phyloP scores from a whole-genome alignment of 306 rosid genomes.

The Cercis canadensis region DNA sequence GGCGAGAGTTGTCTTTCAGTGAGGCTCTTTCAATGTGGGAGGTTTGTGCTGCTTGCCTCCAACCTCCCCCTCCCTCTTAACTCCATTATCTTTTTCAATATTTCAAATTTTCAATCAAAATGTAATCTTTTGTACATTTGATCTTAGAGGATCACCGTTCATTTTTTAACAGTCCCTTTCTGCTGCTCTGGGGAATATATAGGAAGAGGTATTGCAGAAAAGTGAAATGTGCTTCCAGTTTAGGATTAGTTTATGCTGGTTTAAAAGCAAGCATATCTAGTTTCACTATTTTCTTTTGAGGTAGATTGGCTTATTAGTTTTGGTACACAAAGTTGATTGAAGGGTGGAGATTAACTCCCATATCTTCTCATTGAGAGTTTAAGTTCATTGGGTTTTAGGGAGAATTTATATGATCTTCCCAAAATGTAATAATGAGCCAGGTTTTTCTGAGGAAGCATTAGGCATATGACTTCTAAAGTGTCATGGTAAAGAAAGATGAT shows the following conservation, averaged over 20 bases:
- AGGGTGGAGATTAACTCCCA: conserved; percentile 8
- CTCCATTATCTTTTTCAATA: not conserved
- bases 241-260: conserved; percentile 16
- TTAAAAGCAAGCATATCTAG: conserved; percentile 21
- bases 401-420: conserved; percentile 15
- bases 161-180: not conserved
- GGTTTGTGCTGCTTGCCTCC: conserved; percentile 57
- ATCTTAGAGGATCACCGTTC: conserved; percentile 21
- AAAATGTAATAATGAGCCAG: conserved; percentile 15
- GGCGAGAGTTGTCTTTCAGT: conserved; percentile 84
- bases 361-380: conserved; percentile 24
- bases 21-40: conserved; percentile 99
- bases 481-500: conserved; percentile 7
- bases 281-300: conserved; percentile 24
- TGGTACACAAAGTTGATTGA: conserved; percentile 12
- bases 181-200: conserved; percentile 4
- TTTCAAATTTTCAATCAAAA: conserved; percentile 7
- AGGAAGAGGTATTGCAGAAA: not conserved
- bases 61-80: not conserved
- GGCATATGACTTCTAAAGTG: conserved; percentile 20
- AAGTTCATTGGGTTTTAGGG: conserved; percentile 26
- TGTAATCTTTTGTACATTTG: conserved; percentile 5
- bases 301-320: conserved; percentile 21
- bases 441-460: conserved; percentile 4
- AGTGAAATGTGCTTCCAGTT: conserved; percentile 26